phyloP scores from a whole-genome alignment of 805 yeast genomes.

The Schizosaccharomyces cryophilus region DNA sequence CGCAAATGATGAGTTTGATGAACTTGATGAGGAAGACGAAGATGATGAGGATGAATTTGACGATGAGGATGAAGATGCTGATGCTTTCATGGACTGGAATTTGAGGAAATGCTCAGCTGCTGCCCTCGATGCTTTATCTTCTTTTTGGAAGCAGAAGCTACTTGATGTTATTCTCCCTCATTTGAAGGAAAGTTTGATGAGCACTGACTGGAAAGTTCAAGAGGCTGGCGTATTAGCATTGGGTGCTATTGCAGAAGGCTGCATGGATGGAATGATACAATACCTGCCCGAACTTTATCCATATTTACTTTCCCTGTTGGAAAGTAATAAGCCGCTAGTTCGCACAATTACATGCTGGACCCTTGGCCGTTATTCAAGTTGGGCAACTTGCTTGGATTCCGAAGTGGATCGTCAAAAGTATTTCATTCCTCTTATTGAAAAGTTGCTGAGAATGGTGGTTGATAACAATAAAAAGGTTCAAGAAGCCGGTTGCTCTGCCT shows the following conservation, averaged over 20 bases:
- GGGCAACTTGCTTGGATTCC: conserved; percentile 37
- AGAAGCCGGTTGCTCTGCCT: conserved; percentile 73
- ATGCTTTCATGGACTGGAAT: conserved; percentile 59
- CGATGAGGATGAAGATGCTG: conserved; percentile 49
- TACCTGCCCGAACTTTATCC: conserved; percentile 66
- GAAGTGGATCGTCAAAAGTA: conserved; percentile 38
- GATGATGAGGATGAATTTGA: conserved; percentile 42
- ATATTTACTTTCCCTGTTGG: conserved; percentile 53
- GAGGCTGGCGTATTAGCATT: conserved; percentile 85
- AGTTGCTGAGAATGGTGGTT: conserved; percentile 18
- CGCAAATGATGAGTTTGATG: conserved; percentile 6
- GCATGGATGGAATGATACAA: conserved; percentile 37
- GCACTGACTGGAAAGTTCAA: conserved; percentile 63
- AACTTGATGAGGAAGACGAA: conserved; percentile 20
- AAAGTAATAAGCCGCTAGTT: conserved; percentile 57
- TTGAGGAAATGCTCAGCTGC: conserved; percentile 87
- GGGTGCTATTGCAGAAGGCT: conserved; percentile 87
- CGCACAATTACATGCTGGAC: conserved; percentile 95
- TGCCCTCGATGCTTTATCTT: conserved; percentile 59
- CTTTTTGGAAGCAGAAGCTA: conserved; percentile 40
- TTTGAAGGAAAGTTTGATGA: conserved; percentile 41
- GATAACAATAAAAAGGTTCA: conserved; percentile 85
- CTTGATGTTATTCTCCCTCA: conserved; percentile 47
- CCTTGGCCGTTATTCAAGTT: conserved; percentile 53
- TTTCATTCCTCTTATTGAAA: conserved; percentile 52